These are phyloP conservation scores for Paracoccidioides lutzii DNA, from an alignment of 2,329 filamentous ascomycete genomes.

Conservation along the genomic window DNA sequence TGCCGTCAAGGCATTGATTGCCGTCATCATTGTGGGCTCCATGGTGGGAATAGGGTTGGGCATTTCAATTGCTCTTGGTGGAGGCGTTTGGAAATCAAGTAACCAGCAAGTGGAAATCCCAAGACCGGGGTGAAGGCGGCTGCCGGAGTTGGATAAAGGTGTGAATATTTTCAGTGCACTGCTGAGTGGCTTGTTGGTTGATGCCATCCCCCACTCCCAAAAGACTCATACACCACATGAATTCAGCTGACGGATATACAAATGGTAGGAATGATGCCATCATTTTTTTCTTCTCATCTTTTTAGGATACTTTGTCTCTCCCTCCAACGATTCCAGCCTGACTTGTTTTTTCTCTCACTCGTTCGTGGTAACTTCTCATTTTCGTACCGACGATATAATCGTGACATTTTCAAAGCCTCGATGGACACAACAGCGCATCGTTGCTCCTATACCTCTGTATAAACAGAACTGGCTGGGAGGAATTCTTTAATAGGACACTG, in stretches of 20 bases:
- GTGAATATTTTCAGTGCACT: not conserved
- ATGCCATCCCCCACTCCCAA: not conserved
- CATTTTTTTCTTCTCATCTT: not conserved
- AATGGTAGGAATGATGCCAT: not conserved
- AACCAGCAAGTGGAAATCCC: constrained; percentile 20
- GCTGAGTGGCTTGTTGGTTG: not conserved
- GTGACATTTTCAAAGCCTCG: not conserved
- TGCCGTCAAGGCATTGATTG: constrained; percentile 28
- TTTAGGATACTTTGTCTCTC: not conserved
- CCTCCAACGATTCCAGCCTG: not conserved
- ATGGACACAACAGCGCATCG: not conserved
- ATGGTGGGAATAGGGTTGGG: constrained; percentile 35
- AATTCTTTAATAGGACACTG: not conserved
- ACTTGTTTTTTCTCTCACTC: not conserved
- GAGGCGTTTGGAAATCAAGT: constrained; percentile 31
- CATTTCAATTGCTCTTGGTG: constrained; percentile 32
- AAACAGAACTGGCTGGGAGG: not conserved
- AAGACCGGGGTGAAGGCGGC: not conserved
- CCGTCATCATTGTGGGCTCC: constrained; percentile 29
- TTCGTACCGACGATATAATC: not conserved
- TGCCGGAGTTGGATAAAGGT: not conserved
- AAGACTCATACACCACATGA: not conserved
- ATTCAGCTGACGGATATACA: not conserved
- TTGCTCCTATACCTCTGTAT: not conserved
- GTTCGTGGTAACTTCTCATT: not conserved